Conservation (phyloP, 2,329 filamentous ascomycete genomes). For the Dactylella cylindrospora region DNA sequence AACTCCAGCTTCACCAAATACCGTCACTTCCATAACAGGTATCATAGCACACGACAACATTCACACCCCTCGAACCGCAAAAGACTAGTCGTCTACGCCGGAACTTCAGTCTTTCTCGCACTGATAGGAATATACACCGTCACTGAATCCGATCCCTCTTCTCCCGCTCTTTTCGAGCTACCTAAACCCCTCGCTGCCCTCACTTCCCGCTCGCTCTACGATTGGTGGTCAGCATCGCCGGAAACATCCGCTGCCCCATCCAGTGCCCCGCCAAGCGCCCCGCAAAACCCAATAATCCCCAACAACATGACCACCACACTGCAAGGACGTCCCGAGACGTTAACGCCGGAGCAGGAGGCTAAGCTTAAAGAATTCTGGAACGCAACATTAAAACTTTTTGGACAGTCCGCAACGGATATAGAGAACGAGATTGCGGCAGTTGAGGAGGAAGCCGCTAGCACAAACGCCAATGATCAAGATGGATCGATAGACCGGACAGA, state of each 20-base stretch:
- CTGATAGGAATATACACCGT: conserved; percentile 9
- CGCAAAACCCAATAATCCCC: conserved; percentile 13
- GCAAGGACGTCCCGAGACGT: conserved; percentile 76
- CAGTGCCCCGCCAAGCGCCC: conserved; percentile 5
- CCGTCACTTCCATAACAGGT: conserved; percentile 17
- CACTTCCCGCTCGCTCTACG: conserved; percentile 1
- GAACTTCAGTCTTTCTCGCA: conserved; percentile 11
- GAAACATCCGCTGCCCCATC: not conserved
- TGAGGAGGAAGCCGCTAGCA: conserved; percentile 2
- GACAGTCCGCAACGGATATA: conserved; percentile 55
- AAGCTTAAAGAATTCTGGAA: conserved; percentile 88
- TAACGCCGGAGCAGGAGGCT: conserved; percentile 84
- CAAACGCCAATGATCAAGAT: not conserved
- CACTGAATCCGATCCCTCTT: not conserved
- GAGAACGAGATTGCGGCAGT: conserved; percentile 40
- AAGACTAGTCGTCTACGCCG: conserved; percentile 2
- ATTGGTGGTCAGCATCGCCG: conserved; percentile 8
- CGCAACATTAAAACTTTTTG: conserved; percentile 72
- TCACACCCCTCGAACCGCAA: conserved; percentile 8
- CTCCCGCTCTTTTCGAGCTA: not conserved
- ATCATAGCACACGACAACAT: conserved; percentile 11
- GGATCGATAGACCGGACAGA: conserved; percentile 42
- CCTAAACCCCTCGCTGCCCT: not conserved
- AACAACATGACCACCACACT: conserved; percentile 55
- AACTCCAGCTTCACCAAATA: conserved; percentile 2